Base-by-base conservation (phyloP, 345 rosid species). In the Citrus glauca region DNA sequence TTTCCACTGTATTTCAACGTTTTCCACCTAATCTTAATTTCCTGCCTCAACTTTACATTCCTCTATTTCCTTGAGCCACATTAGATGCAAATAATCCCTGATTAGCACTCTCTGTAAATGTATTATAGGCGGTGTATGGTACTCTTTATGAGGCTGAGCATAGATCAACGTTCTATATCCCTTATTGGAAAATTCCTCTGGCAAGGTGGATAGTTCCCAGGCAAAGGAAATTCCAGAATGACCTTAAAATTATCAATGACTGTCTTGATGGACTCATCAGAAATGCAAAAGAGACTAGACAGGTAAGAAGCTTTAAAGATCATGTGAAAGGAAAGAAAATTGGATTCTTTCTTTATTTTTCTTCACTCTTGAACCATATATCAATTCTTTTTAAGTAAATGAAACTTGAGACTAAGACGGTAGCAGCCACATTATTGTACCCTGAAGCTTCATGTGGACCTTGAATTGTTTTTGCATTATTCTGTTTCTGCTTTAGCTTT, bases 71-170 rank as follows among this genome's bases (percentile, higher is more conserved):
- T 11, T 45, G 50, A 60, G 76, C 48, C 45, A 38, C 42, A 45
- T 32, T 57, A 16, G 48, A 28, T 42, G 65, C 37, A 61, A 17
- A 32, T 24, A 40, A 61, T 72, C 68, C 64, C 35, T 30, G 19
- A 25, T 40, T 71, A 19, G 9, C 50, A 27, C 35, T 66, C 66
- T 53, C 8, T 56, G 20, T 38, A 14, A 27, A 68, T 38, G 67
- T 73, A 25, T 69, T 77, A 77, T 87, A 95, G 98, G 99, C 99
- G 2, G 99, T 93, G 45, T 95, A 95, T 82, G 99, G 98, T 68
- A 92, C 99, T 40, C 99, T 95, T 85, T 95, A 90, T 69, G 99
- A 95, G 83, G 99, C 99, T 65, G 98, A 95, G 89, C 99, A 93
- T 81, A 88, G 99, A 77, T 95, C 99, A 22, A 95, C 97, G 45